A percentile compares a stretch with the other conserved stretches of the same genome.
phyloP scores from a whole-genome alignment of 148 eudicot species.

The Camellia lanceoleosa region DNA sequence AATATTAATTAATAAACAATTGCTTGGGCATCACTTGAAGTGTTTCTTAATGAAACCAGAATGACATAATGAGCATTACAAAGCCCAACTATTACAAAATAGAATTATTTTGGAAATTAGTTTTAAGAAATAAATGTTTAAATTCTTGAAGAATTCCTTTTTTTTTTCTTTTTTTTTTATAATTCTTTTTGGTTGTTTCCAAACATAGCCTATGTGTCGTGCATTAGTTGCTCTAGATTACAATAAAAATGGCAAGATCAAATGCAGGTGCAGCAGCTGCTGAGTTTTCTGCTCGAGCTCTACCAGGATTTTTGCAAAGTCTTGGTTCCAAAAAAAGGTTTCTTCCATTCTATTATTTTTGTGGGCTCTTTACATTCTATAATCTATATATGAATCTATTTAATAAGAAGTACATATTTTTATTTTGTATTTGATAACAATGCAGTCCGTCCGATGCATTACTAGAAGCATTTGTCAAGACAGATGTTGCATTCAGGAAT shows the following conservation, averaged over 20 bases:
- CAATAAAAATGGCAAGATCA: constrained; percentile 11
- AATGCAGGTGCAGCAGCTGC: constrained; percentile 94
- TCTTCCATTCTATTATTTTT: background rate
- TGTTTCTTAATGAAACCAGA: background rate
- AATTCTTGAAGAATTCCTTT: background rate
- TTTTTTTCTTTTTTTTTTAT: background rate
- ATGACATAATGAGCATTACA: background rate
- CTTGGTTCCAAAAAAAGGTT: constrained; percentile 51
- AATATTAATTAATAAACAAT: background rate
- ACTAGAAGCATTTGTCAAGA: constrained; percentile 60
- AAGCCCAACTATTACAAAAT: background rate
- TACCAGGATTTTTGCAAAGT: constrained; percentile 60
- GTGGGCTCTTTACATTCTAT: too few species aligned
- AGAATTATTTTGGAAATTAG: background rate
- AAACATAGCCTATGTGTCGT: background rate
- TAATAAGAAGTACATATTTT: background rate
- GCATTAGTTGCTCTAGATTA: background rate
- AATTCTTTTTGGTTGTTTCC: constrained; percentile 1
- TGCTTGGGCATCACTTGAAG: background rate
- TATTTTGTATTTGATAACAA: background rate
- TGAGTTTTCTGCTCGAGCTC: constrained; percentile 82
- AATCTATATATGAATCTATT: too few species aligned
- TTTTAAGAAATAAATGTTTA: background rate
- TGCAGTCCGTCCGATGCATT: constrained; percentile 74
- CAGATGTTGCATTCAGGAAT: constrained; percentile 75